phyloP scores from a whole-genome alignment of 768 basidiomycete genomes.

The Sistotremastrum niveocremeum region DNA sequence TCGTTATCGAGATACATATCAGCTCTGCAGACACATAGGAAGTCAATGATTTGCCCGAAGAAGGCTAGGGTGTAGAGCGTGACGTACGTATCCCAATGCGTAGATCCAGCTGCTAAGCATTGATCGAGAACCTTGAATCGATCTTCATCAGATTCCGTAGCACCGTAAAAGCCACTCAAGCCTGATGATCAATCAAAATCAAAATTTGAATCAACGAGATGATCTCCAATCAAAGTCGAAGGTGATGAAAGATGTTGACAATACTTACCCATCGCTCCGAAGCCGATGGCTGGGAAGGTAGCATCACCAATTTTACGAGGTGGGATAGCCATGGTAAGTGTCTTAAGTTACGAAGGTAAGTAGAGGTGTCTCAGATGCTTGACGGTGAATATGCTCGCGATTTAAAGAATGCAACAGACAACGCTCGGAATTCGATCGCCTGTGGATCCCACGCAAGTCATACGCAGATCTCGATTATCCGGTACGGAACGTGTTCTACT shows the following conservation, averaged over 20 bases:
- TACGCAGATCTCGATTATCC: too few species aligned
- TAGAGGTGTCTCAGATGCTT: too few species aligned
- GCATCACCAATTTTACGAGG: constrained; percentile 32
- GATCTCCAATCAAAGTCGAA: background rate
- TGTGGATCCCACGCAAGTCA: too few species aligned
- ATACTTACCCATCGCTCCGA: constrained; percentile 43
- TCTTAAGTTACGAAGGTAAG: too few species aligned
- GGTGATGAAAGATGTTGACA: too few species aligned
- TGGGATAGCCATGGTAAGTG: constrained; percentile 13
- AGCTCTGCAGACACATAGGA: background rate
- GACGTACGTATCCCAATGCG: constrained; percentile 31
- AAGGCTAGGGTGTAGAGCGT: background rate
- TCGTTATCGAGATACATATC: too few species aligned
- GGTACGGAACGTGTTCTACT: too few species aligned
- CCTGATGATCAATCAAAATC: background rate
- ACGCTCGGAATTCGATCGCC: too few species aligned
- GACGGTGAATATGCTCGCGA: too few species aligned
- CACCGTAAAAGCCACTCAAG: constrained; percentile 35
- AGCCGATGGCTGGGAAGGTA: constrained; percentile 40
- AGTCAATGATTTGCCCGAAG: background rate
- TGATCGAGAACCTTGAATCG: constrained; percentile 43
- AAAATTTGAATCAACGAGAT: background rate
- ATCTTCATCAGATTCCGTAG: constrained; percentile 36
- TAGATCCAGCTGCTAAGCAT: constrained; percentile 27
- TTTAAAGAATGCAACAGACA: too few species aligned